Base-by-base conservation (phyloP, 805 yeast genomes). In the Tetrapisispora fleetii region DNA sequence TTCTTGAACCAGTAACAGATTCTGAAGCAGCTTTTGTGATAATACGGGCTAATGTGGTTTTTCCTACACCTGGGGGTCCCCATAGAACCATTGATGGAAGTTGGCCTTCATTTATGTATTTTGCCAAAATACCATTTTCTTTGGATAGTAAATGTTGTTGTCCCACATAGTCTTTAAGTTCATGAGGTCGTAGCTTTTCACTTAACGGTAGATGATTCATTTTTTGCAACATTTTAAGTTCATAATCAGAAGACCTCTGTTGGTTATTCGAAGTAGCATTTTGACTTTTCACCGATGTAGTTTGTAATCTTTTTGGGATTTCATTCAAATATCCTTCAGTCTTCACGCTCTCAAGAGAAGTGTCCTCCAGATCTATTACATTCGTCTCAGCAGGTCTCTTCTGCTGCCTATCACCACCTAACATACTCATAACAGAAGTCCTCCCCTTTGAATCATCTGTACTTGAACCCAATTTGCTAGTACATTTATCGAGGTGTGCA, bases 61-160 rank as follows among this genome's bases (percentile, higher is more conserved):
- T 93, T 0, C 73, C 91, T 2, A 88, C 90, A 0, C 99, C 99
- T 1, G 97, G 95, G 0, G 95, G 95, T 0, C 99, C 99, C 85
- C 93, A 85, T 5, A 93, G 67, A 1, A 93, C 79, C 79, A 93
- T 74, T 0, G 96, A 88, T 1, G 97, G 97, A 8, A 85, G 70
- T 43, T 73, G 70, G n/a, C 83, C 65, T 18, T 75, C 67, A 36
- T 75, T 72, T 1, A 90, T 72, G 51, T 85, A 85, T 41, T 81
- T 81, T 27, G 79, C 68, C 2, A 91, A 67, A 2, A 81, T 70
- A 1, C 96, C 95, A 8, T 72, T 70, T 10, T 64, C 56, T 1
- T 68, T 65, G 0, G 85, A 83, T 4, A 91, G 70, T 2, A 93
- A 66, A 65, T 90, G 95, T 14, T 72, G 69, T 65, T 93, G 99